Conservation (phyloP, 1,284 basidiomycete species). For the Ustilago tritici region DNA sequence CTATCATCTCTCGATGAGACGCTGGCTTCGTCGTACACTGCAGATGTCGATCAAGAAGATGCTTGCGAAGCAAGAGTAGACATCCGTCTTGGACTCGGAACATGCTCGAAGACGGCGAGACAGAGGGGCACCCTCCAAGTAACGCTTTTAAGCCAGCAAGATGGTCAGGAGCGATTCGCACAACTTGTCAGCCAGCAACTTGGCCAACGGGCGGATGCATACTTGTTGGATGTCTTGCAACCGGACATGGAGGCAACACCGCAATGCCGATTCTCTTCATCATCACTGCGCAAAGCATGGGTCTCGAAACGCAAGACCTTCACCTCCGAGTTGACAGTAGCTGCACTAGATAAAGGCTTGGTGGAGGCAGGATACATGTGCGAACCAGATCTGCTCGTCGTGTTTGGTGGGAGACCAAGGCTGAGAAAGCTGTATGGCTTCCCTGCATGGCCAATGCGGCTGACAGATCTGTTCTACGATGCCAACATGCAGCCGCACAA, state of each 20-base stretch:
- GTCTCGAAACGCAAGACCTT: conserved; percentile 6
- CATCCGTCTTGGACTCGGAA: conserved; percentile 12
- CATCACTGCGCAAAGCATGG: conserved; percentile 30
- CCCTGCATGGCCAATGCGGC: conserved; percentile 41
- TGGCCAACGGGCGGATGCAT: background rate
- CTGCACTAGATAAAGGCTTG: conserved; percentile 11
- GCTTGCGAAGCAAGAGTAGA: conserved; percentile 7
- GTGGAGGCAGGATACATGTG: conserved; percentile 18
- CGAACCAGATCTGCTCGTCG: conserved; percentile 40
- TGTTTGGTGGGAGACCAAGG: conserved; percentile 15
- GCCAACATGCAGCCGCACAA: background rate
- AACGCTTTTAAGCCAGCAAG: conserved; percentile 15
- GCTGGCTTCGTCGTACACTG: conserved; percentile 46
- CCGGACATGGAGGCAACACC: conserved; percentile 13
- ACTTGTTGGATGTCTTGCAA: conserved; percentile 6
- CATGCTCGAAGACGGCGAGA: background rate
- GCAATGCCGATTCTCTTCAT: conserved; percentile 21
- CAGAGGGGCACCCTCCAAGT: conserved; percentile 12
- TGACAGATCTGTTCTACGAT: conserved; percentile 47
- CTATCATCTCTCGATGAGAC: conserved; percentile 38
- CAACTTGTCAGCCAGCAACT: conserved; percentile 10
- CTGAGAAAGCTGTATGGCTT: conserved; percentile 32
- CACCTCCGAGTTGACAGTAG: conserved; percentile 17
- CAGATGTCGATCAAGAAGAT: conserved; percentile 14
- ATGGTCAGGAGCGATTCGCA: conserved; percentile 20